Conservation (phyloP, 2,329 filamentous ascomycete genomes). For the Orbilia brochopaga region DNA sequence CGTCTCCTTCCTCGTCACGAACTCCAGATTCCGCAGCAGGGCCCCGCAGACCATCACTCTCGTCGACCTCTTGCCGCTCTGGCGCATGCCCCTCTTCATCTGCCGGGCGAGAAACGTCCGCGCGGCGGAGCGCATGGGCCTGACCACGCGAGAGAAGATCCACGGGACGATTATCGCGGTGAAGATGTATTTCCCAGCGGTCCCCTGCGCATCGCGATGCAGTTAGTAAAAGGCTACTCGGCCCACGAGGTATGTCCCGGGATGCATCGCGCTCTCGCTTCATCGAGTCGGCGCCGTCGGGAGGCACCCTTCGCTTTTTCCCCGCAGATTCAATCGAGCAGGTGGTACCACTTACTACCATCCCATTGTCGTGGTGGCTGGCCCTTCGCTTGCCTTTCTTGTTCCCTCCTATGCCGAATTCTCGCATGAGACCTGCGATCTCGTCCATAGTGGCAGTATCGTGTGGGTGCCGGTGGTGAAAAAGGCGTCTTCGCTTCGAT, state of each 20-base stretch:
- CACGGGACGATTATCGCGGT: slow-evolving; percentile 47
- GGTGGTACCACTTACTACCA: slow-evolving; percentile 23
- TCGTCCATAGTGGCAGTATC: slow-evolving; percentile 33
- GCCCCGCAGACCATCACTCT: slow-evolving; percentile 38
- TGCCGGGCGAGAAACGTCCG: slow-evolving; percentile 37
- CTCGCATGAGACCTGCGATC: slow-evolving; percentile 38
- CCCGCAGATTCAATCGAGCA: not conserved
- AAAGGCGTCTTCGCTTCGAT: too few species aligned
- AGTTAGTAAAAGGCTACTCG: not conserved
- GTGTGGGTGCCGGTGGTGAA: slow-evolving; percentile 4
- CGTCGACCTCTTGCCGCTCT: slow-evolving; percentile 42
- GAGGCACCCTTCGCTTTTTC: not conserved
- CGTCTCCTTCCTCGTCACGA: slow-evolving; percentile 40
- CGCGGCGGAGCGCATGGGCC: slow-evolving; percentile 35
- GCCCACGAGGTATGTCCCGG: too few species aligned
- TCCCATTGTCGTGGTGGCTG: slow-evolving; percentile 18
- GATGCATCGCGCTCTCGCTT: too few species aligned
- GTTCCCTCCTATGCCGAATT: slow-evolving; percentile 38
- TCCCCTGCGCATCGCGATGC: slow-evolving; percentile 20
- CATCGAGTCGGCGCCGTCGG: not conserved
- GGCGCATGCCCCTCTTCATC: slow-evolving; percentile 46
- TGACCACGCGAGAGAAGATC: slow-evolving; percentile 46
- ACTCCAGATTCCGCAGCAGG: slow-evolving; percentile 40
- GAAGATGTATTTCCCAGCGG: slow-evolving; percentile 46
- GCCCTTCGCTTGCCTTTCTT: slow-evolving; percentile 37